Base-by-base conservation (phyloP, 257 asterid species). In the Nicotiana paniculata region DNA sequence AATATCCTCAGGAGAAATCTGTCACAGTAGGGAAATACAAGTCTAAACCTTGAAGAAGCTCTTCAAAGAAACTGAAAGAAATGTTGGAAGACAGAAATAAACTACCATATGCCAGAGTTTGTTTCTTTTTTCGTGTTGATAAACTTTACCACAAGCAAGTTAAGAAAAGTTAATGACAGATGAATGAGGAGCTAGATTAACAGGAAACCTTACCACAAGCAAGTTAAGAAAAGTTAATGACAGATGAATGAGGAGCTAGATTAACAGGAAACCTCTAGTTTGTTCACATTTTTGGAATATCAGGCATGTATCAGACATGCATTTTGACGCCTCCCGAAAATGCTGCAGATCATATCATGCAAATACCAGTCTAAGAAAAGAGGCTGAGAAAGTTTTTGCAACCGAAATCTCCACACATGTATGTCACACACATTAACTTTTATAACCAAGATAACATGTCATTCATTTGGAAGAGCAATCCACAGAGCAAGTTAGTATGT, bases 1-100 rank as follows among this genome's bases (percentile, higher is more conserved):
- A 64, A 95, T 89, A 89, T 96, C 99, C 62, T 93, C 94, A 0
- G 96, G 94, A 87, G 98, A 86, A 82, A 95, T 93, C 99, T 95
- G 90, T 24, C 75, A 66, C 78, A 21, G 54, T 48, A 81, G 18
- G 32, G 37, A 68, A 32, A 51, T 21, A 66, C 77, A 66, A 30
- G 77, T 81, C 46, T 48, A 81, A 81, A 64, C 48, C 46, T 35
- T 55, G 77, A 64, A 63, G 64, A 53, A 51, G 48, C 77, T 48
- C 53, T 66, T 11, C 67, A 53, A 30, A 66, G 4, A 58, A 81
- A 81, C 83, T 18, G 59, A 66, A 46, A 26, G 57, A 66, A 65
- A 81, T 65, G 62, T 30, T 16, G 46, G 24, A 66, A 35, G 24
- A 33, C 43, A 62, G 51, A 35, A 39, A 37, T 18, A 26, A 62